Percentiles rank a stretch among this genome's conserved stretches.
Conservation (phyloP, 2,329 filamentous ascomycete genomes). For the Chaetomium sp. region DNA sequence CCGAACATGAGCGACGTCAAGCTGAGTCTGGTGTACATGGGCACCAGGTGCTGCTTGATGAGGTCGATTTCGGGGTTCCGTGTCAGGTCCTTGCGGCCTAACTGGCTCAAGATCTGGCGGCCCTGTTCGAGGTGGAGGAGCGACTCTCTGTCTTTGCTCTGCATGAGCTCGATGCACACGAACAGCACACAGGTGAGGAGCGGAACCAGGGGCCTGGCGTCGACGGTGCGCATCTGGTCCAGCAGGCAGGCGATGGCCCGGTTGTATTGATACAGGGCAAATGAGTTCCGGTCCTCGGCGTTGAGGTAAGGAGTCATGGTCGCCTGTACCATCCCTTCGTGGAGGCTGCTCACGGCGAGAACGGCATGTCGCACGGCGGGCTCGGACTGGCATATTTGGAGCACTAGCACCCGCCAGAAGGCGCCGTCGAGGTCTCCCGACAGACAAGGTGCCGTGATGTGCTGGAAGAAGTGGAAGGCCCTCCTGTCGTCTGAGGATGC, state of each 20-base stretch:
- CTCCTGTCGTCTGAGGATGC: conserved; percentile 40
- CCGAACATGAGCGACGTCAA: conserved; percentile 48
- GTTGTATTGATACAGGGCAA: conserved; percentile 52
- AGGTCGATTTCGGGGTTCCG: conserved; percentile 42
- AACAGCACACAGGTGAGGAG: conserved; percentile 53
- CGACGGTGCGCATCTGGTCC: conserved; percentile 40
- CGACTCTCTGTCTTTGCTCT: conserved; percentile 51
- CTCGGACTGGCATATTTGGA: conserved; percentile 49
- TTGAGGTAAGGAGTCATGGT: conserved; percentile 34
- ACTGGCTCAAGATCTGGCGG: conserved; percentile 44
- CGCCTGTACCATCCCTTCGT: conserved; percentile 40
- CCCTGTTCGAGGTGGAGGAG: conserved; percentile 50
- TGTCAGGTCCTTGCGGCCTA: conserved; percentile 35
- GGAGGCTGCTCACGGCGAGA: conserved; percentile 52
- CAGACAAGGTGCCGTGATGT: conserved; percentile 46
- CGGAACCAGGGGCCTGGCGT: conserved; percentile 40
- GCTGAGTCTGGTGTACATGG: conserved; percentile 49
- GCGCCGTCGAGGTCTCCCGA: conserved; percentile 46
- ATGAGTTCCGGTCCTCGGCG: conserved; percentile 34
- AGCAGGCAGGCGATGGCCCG: conserved; percentile 50
- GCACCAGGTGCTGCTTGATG: conserved; percentile 46
- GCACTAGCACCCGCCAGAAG: conserved; percentile 51
- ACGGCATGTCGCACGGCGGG: conserved; percentile 53
- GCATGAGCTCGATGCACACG: conserved; percentile 57
- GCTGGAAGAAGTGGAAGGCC: conserved; percentile 45